These are phyloP conservation scores for Fusarium miscanthi DNA, from an alignment of 2,329 filamentous ascomycete genomes.

Conservation along the genomic window DNA sequence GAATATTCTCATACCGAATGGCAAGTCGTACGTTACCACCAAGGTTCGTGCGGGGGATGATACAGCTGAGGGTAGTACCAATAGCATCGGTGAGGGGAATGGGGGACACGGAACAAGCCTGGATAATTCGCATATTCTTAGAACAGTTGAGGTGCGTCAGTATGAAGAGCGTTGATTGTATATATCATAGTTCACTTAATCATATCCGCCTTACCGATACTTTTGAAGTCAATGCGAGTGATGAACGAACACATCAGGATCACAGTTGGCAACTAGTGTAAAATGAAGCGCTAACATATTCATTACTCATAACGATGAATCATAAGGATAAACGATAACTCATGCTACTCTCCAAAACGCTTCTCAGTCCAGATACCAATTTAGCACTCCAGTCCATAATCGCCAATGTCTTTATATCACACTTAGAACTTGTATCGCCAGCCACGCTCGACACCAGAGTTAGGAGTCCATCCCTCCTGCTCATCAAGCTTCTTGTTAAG, in stretches of 20 bases:
- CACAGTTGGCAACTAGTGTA: accelerated
- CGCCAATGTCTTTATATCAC: too few species aligned
- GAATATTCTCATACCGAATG: slow-evolving; percentile 18
- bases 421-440: slow-evolving; percentile 28
- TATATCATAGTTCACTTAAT: too few species aligned
- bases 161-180: slow-evolving; percentile 7
- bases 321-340: neutral
- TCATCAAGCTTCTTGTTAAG: slow-evolving; percentile 30
- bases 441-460: slow-evolving; percentile 26
- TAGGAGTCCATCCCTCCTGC: slow-evolving; percentile 23
- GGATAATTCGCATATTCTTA: slow-evolving; percentile 18
- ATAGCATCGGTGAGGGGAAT: neutral
- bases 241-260: accelerated
- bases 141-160: slow-evolving; percentile 23
- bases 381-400: neutral
- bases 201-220: accelerated
- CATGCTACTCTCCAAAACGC: neutral
- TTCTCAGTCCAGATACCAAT: neutral
- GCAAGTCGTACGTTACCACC: slow-evolving; percentile 16
- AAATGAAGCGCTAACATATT: neutral
- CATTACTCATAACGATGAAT: slow-evolving; percentile 8
- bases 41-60: slow-evolving; percentile 4
- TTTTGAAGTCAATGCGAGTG: accelerated
- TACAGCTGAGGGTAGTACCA: neutral
- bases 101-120: neutral